phyloP scores from a whole-genome alignment of 176 grass and related monocot species.

The Triticum dicoccoides region DNA sequence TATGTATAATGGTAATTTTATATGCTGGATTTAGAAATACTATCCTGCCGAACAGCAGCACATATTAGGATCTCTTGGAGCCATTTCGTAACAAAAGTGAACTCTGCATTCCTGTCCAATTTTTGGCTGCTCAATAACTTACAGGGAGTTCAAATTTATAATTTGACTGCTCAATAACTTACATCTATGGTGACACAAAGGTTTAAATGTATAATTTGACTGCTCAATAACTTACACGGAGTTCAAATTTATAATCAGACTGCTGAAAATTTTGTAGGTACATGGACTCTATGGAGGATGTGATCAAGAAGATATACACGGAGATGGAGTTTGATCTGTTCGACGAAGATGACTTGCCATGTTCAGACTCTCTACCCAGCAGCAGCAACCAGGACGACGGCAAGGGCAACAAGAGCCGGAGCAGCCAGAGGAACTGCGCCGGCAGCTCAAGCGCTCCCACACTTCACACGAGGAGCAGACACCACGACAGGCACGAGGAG shows the following conservation, averaged over 20 bases:
- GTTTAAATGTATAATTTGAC: not conserved
- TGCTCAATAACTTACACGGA: not conserved
- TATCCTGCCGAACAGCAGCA: not conserved
- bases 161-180: too few relatives aligned
- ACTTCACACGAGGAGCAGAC: not conserved
- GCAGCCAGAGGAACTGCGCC: not conserved
- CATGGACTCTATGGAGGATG: slow-evolving; percentile 46
- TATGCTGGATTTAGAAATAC: not conserved
- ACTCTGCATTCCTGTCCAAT: not conserved
- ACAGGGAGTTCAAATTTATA: too few relatives aligned
- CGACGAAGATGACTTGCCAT: slow-evolving; percentile 50
- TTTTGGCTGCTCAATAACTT: not conserved
- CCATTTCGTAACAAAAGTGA: not conserved
- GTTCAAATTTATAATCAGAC: not conserved
- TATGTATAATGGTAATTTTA: not conserved
- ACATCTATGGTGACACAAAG: not conserved
- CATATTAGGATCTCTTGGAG: not conserved
- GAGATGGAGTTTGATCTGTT: slow-evolving; percentile 92
- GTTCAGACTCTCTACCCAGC: slow-evolving; percentile 60
- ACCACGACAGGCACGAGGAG: slow-evolving; percentile 25
- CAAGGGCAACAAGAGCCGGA: not conserved
- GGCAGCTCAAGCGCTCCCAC: not conserved
- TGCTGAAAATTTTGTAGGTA: slow-evolving; percentile 46
- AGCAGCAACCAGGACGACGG: slow-evolving; percentile 60
- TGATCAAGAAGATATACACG: slow-evolving; percentile 83